Base-by-base conservation (phyloP, 192 early-diverging fungal species). In the Chytriomyces sp. region DNA sequence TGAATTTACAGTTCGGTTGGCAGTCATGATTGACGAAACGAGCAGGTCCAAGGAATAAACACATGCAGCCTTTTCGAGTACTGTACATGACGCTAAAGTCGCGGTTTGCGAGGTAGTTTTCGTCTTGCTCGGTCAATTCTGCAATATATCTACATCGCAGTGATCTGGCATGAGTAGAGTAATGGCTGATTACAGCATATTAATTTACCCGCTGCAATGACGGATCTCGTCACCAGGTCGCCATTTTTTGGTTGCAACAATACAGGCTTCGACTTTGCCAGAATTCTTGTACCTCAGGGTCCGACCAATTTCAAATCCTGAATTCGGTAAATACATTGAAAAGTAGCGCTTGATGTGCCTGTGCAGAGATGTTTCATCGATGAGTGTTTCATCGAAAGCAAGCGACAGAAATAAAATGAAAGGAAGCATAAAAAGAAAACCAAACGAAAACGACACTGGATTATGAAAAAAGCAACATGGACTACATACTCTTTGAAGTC, bases 21-120 rank as follows among this genome's bases (percentile, higher is more conserved):
- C 92, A 93, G 77, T 93, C 91, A 76, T 93, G 92, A 78, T 93
- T 93, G 49, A 90, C 88, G 75, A 93, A 93, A 11, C 92, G 83
- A 2, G 90, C 92, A 3, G 92, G 92, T 18, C 92, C 92, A 45
- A 91, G 77, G 60, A 93, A 90, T 45, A 92, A 65, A 67, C 88
- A 90, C 81, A 84, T 86, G 71, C 77, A 77, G 9, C 82, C 85
- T 49, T 85, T 79, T 76, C 85, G 86, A 44, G 79, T 82, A 61
- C 86, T 89, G 78, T 81, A 91, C 81, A 93, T 90, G 64, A 93
- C 89, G 64, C 84, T 86, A 79, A 92, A 93, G 77, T 93, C 92
- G 11, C 83, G 73, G 60, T 88, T 79, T 11, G 62, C 64, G 5
- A 88, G 69, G 45, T 70, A 47, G 16, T 77, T 66, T 65, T 86